These are phyloP conservation scores for Penicillium atrosanguineum DNA, from an alignment of 495 filamentous ascomycete species.

Conservation along the genomic window DNA sequence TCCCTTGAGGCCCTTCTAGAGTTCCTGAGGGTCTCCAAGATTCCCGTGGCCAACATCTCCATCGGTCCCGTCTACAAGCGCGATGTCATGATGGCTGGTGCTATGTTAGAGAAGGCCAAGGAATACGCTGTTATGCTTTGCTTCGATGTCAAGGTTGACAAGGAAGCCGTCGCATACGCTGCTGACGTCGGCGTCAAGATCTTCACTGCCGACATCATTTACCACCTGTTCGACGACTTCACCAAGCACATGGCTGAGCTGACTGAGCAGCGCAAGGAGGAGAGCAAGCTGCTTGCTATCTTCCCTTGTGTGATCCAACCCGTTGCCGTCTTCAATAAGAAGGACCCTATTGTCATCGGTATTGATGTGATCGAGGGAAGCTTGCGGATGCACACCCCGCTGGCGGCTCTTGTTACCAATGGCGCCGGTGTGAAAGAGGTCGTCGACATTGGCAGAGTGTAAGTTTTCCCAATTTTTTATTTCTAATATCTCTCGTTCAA, in stretches of 20 bases:
- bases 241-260: constrained; percentile 88
- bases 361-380: constrained; percentile 92
- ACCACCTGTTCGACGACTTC: constrained; percentile 96
- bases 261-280: constrained; percentile 88
- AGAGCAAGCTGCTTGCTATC: constrained; percentile 90
- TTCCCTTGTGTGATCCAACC: constrained; percentile 91
- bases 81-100: constrained; percentile 93
- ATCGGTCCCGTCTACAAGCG: constrained; percentile 99
- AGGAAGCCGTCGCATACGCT: constrained; percentile 87
- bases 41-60: constrained; percentile 94
- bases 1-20: constrained; percentile 95
- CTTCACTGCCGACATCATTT: constrained; percentile 98
- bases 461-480: constrained; percentile 43
- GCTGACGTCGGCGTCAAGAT: constrained; percentile 96
- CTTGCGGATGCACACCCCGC: constrained; percentile 79
- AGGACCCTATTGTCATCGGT: constrained; percentile 90
- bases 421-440: constrained; percentile 76
- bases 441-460: constrained; percentile 88
- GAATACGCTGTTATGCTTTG: constrained; percentile 99
- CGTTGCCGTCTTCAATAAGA: constrained; percentile 98
- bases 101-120: constrained; percentile 94
- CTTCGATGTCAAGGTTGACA: constrained; percentile 99
- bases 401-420: constrained; percentile 80
- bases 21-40: constrained; percentile 91
- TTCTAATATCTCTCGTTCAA: neutral